Percentiles rank a stretch among this genome's conserved stretches.
These are phyloP conservation scores for Datura wrightii DNA, from an alignment of 257 asterid species.

Conservation along the genomic window DNA sequence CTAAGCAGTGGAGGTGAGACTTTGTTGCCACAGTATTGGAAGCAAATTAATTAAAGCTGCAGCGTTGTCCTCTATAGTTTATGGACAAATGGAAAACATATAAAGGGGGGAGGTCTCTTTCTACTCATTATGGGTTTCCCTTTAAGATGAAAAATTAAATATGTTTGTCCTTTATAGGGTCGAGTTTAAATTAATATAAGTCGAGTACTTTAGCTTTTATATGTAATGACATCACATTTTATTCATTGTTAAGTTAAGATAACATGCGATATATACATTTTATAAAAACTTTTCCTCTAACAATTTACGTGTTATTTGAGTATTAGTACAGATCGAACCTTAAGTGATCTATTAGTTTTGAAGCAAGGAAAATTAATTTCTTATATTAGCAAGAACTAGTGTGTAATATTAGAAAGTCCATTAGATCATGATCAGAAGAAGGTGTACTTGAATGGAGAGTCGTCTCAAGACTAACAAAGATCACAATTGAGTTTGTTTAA, in stretches of 20 bases:
- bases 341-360: neutral
- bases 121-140: conserved; percentile 5
- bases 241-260: neutral
- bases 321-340: neutral
- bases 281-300: neutral
- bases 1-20: neutral
- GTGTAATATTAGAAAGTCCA: too few species aligned
- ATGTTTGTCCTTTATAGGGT: neutral
- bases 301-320: neutral
- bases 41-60: neutral
- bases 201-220: neutral
- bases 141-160: conserved; percentile 4
- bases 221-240: neutral
- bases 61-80: neutral
- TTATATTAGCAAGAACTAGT: neutral
- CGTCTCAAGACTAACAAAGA: neutral
- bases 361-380: neutral
- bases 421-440: neutral
- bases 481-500: neutral
- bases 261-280: neutral
- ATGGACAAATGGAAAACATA: neutral
- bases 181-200: neutral
- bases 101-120: neutral
- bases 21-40: neutral
- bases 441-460: neutral